Percentiles rank a stretch among this genome's conserved stretches.
phyloP scores from a whole-genome alignment of 805 yeast species.

The Pichia pseudocactophila region DNA sequence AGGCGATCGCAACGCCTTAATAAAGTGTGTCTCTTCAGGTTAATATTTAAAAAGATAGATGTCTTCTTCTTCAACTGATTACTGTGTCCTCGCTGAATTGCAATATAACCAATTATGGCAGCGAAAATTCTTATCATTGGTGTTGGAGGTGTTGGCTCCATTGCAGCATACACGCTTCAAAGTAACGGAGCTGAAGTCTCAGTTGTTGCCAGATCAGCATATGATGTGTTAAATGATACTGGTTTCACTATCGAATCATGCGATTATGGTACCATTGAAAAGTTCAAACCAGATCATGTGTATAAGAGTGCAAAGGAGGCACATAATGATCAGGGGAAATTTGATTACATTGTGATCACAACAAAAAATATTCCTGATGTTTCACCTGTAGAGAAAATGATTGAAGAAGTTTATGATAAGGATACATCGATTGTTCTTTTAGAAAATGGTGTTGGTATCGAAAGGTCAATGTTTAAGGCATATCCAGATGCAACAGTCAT shows the following conservation, averaged over 20 bases:
- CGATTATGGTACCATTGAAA: slow-evolving; percentile 48
- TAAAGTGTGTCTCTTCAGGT: no score
- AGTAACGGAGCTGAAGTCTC: slow-evolving; percentile 45
- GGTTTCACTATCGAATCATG: slow-evolving; percentile 56
- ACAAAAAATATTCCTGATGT: slow-evolving; percentile 64
- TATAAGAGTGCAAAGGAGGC: slow-evolving; percentile 40
- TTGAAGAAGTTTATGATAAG: slow-evolving; percentile 21
- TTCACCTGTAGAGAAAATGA: slow-evolving; percentile 33
- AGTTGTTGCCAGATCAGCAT: slow-evolving; percentile 58
- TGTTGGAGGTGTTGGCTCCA: slow-evolving; percentile 81
- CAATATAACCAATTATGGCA: slow-evolving; percentile 2
- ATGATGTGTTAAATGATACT: slow-evolving; percentile 36
- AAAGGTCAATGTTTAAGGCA: slow-evolving; percentile 24
- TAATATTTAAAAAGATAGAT: no score
- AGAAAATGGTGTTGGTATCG: slow-evolving; percentile 35
- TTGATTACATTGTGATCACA: slow-evolving; percentile 51
- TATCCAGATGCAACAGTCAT: slow-evolving; percentile 30
- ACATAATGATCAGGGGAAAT: slow-evolving; percentile 27
- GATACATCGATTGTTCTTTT: slow-evolving; percentile 30
- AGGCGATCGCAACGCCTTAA: no score
- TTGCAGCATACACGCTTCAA: slow-evolving; percentile 58
- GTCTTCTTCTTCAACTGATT: no score
- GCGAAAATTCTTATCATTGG: slow-evolving; percentile 56
- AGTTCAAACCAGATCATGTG: slow-evolving; percentile 45
- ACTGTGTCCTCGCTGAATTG: no score